Evolutionary conservation across 1,139 yeast genomes (phyloP).

Genomic region (Candida sojae): DNA sequence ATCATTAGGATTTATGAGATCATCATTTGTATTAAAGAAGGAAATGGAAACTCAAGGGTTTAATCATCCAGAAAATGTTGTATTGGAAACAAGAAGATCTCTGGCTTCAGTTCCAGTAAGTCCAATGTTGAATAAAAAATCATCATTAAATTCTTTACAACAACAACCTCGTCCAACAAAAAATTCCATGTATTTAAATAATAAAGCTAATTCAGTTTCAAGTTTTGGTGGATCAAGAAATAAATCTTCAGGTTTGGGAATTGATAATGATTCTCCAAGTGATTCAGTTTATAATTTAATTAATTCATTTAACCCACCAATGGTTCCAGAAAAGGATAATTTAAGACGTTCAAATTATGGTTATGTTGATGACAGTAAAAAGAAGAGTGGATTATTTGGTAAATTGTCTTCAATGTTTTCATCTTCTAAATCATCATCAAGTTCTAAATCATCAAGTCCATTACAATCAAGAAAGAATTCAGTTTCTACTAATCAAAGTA

Average conservation of each 20-base stretch:
- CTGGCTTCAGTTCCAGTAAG: constrained; percentile 10
- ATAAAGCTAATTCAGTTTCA: constrained; percentile 6
- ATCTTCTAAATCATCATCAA: constrained; percentile 13
- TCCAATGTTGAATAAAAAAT: constrained; percentile 6
- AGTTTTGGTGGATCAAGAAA: constrained; percentile 4
- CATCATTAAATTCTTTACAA: constrained; percentile 1
- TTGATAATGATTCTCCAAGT: constrained; percentile 31
- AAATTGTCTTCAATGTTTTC: constrained; percentile 29
- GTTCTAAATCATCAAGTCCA: constrained; percentile 2
- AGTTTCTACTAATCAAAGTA: constrained; percentile 12
- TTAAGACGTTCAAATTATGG: not conserved
- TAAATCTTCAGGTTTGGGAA: constrained; percentile 13
- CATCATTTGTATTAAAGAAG: constrained; percentile 39
- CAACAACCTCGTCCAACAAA: not conserved
- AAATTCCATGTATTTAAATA: constrained; percentile 5
- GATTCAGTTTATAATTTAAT: constrained; percentile 18
- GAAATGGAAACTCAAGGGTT: constrained; percentile 29
- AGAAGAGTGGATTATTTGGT: constrained; percentile 29
- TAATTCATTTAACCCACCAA: constrained; percentile 18
- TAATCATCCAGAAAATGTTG: constrained; percentile 35
- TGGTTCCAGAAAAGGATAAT: constrained; percentile 5
- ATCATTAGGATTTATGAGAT: constrained; percentile 43
- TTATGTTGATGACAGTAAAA: constrained; percentile 17
- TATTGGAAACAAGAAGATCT: constrained; percentile 8
- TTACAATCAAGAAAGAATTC: constrained; percentile 8